phyloP scores from a whole-genome alignment of 306 rosid species.

The Quercus variabilis region DNA sequence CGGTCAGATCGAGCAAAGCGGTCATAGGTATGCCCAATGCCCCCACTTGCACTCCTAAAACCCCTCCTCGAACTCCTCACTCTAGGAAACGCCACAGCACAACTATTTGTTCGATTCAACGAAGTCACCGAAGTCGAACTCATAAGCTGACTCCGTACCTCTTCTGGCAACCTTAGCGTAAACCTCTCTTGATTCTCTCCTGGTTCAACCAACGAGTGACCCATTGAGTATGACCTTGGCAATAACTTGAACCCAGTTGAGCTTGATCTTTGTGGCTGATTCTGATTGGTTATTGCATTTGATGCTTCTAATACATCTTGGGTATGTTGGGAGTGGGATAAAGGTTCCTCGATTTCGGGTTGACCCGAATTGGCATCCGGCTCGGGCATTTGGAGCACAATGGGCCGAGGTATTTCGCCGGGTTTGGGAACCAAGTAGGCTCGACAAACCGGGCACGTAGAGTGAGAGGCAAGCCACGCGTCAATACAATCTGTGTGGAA shows the following conservation, averaged over 20 bases:
- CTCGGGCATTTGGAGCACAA: background rate
- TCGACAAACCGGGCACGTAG: conserved; percentile 91
- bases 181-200: conserved; percentile 56
- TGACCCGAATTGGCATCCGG: background rate
- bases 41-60: conserved; percentile 42
- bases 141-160: conserved; percentile 56
- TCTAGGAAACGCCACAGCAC: conserved; percentile 36
- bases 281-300: conserved; percentile 14
- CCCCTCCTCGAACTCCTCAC: conserved; percentile 55
- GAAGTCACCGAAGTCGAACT: conserved; percentile 18
- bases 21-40: conserved; percentile 20
- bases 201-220: conserved; percentile 45
- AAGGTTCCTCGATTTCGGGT: background rate
- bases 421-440: conserved; percentile 53
- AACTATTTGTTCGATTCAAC: conserved; percentile 35
- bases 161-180: conserved; percentile 71
- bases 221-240: conserved; percentile 60
- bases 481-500: conserved; percentile 79
- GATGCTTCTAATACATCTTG: conserved; percentile 22
- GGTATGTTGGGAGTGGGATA: background rate
- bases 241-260: conserved; percentile 50
- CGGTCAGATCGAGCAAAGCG: conserved; percentile 28
- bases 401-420: conserved; percentile 27
- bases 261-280: conserved; percentile 33
- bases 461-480: conserved; percentile 66